Conservation (phyloP, 1,284 basidiomycete genomes). For the Leccinum solheimii region DNA sequence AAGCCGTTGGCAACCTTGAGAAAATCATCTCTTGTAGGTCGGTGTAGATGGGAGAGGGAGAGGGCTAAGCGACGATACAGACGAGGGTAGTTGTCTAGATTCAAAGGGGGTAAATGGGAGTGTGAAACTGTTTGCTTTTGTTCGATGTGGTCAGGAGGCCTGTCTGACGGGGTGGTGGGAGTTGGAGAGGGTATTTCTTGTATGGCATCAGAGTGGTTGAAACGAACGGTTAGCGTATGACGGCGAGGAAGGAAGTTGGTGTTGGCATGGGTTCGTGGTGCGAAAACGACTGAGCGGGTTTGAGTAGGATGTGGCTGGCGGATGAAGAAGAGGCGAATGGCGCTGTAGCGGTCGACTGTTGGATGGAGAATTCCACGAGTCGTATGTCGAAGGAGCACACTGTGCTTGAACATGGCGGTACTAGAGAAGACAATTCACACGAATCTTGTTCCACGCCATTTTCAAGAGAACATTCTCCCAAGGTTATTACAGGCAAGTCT, state of each 20-base stretch:
- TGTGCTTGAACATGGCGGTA: slow-evolving; percentile 20
- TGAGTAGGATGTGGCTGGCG: slow-evolving; percentile 29
- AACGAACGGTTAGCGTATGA: slow-evolving; percentile 6
- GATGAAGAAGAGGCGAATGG: slow-evolving; percentile 53
- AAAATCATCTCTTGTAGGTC: slow-evolving; percentile 87
- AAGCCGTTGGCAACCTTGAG: slow-evolving; percentile 84
- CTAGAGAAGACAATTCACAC: neutral
- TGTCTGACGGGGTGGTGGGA: slow-evolving; percentile 3
- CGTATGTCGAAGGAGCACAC: slow-evolving; percentile 31
- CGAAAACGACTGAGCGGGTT: neutral
- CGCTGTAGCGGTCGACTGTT: slow-evolving; percentile 48
- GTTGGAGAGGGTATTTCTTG: neutral
- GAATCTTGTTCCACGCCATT: too few relatives aligned
- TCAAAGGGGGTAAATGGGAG: slow-evolving; percentile 32
- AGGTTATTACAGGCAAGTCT: too few relatives aligned
- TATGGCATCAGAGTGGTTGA: slow-evolving; percentile 21
- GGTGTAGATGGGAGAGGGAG: slow-evolving; percentile 75
- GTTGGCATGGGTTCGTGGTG: neutral
- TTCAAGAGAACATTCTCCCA: too few relatives aligned
- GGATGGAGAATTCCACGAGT: slow-evolving; percentile 32
- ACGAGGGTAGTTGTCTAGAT: slow-evolving; percentile 72
- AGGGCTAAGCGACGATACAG: slow-evolving; percentile 76
- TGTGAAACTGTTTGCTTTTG: slow-evolving; percentile 8
- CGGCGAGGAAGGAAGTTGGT: neutral
- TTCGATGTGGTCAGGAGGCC: slow-evolving; percentile 1